Evolutionary conservation across 2,329 filamentous ascomycete species (phyloP), one percentile per base, ranked within the genome.

Genomic region (Xylaria polymorpha): DNA sequence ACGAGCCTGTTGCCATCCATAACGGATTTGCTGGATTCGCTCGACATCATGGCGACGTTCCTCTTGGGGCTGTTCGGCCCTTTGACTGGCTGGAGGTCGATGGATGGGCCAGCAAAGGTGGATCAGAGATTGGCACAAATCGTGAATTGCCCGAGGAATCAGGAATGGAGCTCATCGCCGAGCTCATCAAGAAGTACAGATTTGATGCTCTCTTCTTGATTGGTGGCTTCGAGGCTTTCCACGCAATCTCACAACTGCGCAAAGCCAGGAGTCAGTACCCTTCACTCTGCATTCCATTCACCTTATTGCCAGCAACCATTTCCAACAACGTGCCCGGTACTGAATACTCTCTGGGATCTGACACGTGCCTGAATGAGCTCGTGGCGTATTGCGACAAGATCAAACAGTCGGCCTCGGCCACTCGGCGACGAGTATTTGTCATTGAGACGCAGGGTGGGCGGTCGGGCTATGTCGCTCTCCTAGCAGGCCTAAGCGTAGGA

Each of bases 241-340:
- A 96, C 67, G 91, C 96, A 1, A 87, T 98, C 41, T 93, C 92
- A 53, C 92, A 98, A 81, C 86, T 99, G 69, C 91, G 94, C 74
- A 89, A 93, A 83, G 94, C 92, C 15, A 87, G 94, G 65, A 87
- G 89, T 43, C 83, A 93, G 70, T 97, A 92, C 81, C 90, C 93
- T 12, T 91, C 92, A 1, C 92, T 99, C 78, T 94, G 93, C 80
- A 98, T 99, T 72, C 96, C 96, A 22, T 93, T 98, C 86, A 88
- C 92, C 62, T 87, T 98, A 50, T 86, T 99, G 32, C 96, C 96
- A 0, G 96, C 96, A n/a, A 99, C 96, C 10, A 95, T 99, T 75
- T 97, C 94, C 73, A 99, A 99, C 86, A 99, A 99, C 80, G 96
- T 99, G 4, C 96, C 96, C 0, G 96, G 96, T 46, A 97, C 95